Evolutionary conservation across 225 moss, liverwort and hornwort species (phyloP), one percentile per base, ranked within the genome.

Genomic region (Antitrichia curtipendula): DNA sequence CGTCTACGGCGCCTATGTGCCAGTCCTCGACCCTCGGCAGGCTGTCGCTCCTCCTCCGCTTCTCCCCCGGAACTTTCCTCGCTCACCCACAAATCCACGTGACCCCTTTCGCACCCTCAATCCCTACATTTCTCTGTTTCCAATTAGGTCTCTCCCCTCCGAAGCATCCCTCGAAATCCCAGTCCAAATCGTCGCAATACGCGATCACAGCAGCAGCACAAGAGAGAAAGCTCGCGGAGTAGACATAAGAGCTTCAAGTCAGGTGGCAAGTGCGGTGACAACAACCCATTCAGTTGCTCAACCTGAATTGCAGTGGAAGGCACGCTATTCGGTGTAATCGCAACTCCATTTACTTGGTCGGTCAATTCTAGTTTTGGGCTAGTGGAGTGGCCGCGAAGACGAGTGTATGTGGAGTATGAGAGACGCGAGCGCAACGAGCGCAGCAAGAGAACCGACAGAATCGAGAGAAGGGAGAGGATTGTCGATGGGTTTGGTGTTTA

Each of bases 301-400:
- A 38, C 72, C 56, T n/a, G 88, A 78, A 88, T 88, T 88, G 90
- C 88, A 72, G 90, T 86, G 90, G 82, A 82, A 77, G 90, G 69
- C 90, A 85, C 76, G 82, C 40, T 10, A 72, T 52, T 81, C 16
- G 60, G 77, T 40, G 85, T 18, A 15, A 85, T 75, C 27, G 49
- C 36, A 20, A 10, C 8, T 3, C 6, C 27, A 15, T 36, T 47
- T 57, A 31, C 32, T 56, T 53, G 69, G 80, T 79, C 58, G 79
- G 79, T 87, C 69, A 80, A n/a, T 58, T 43, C 40, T 24, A 32
- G 58, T 47, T 69, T 86, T 40, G 85, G 75, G 16, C 81, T 47
- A 7, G 54, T 61, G 38, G 81, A 73, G 81, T 69, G 81, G 13
- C n/a, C 27, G 65, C 14, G 60, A 47, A 56, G 72, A 70, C 45